Evolutionary conservation across 306 rosid species (phyloP), one percentile per base, ranked within the genome.

Genomic region (Cucurbita moschata): DNA sequence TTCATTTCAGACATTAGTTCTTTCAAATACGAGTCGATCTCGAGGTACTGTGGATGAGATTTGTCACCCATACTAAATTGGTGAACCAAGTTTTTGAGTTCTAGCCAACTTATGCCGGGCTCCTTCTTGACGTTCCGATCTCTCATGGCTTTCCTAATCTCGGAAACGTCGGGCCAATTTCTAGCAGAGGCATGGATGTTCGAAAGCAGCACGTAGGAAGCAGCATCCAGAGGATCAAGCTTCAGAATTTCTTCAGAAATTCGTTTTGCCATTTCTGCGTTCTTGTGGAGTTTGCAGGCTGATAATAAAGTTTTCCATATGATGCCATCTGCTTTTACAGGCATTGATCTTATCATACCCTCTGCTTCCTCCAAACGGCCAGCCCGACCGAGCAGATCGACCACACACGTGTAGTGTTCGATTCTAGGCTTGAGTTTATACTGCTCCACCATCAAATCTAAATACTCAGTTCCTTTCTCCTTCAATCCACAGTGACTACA

Each of bases 301-400:
- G 95, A 89, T 77, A 94, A 78, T 60, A 94, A 81, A 79, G 95
- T 89, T 79, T 86, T 91, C 96, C 99, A 91, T 81, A 94, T 86
- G 79, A 94, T 51, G 59, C 85, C 89, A 79, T 91, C 96, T 19
- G 95, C 84, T 85, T 73, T 89, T 71, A 86, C 81, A 23, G 95
- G 97, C 96, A 90, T 85, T 49, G 96, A 88, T 76, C 82, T 80
- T 81, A 94, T 86, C 88, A 85, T 83, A 26, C 86, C 80, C 86
- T 89, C 88, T 16, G 97, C 99, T 79, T 89, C 89, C 49, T 82
- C 88, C 80, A 94, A 87, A 82, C 87, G 82, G 40, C 97, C 97
- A 72, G 89, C 87, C 38, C 98, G 89, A 13, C 95, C 90, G 6
- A 94, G 86, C 37, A 94, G 81, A 77, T 94, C 97, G 65, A 89